Percentiles rank a stretch among this genome's conserved stretches.
These are phyloP conservation scores for Aspergillus ochraceoroseus DNA, from an alignment of 2,329 filamentous ascomycete genomes.

Conservation along the genomic window DNA sequence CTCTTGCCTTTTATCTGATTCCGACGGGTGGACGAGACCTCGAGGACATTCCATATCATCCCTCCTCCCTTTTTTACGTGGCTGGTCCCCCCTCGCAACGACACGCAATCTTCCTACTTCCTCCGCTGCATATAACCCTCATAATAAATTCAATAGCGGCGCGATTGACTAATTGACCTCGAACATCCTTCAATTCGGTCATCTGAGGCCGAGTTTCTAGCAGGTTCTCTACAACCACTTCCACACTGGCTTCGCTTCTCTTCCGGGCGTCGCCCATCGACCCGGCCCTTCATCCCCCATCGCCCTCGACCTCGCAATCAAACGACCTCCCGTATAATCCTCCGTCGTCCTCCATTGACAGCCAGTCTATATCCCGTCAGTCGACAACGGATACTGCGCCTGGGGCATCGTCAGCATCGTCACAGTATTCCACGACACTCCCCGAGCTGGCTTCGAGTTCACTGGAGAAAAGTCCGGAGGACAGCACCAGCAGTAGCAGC, in stretches of 20 bases:
- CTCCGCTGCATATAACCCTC: slow-evolving; percentile 3
- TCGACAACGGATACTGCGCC: slow-evolving; percentile 42
- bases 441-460: slow-evolving; percentile 29
- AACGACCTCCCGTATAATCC: slow-evolving; percentile 39
- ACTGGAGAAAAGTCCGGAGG: slow-evolving; percentile 29
- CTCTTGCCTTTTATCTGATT: slow-evolving; percentile 6
- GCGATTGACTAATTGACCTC: slow-evolving; percentile 5
- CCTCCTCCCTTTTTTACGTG: slow-evolving; percentile 24
- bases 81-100: slow-evolving; percentile 20
- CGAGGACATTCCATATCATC: slow-evolving; percentile 18
- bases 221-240: slow-evolving; percentile 48
- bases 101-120: slow-evolving; percentile 11
- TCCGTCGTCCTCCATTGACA: slow-evolving; percentile 45
- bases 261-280: slow-evolving; percentile 58
- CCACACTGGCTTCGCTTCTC: slow-evolving; percentile 56
- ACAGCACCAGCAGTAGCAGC: slow-evolving; percentile 25
- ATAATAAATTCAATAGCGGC: background rate
- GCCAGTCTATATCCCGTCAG: slow-evolving; percentile 45
- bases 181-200: slow-evolving; percentile 30
- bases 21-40: slow-evolving; percentile 9
- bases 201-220: slow-evolving; percentile 32
- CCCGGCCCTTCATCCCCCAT: slow-evolving; percentile 44
- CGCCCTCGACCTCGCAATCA: slow-evolving; percentile 41
- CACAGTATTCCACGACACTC: slow-evolving; percentile 42
- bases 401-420: slow-evolving; percentile 52